Conservation (phyloP, 495 filamentous ascomycete species). For the Penicillium cinerascens region DNA sequence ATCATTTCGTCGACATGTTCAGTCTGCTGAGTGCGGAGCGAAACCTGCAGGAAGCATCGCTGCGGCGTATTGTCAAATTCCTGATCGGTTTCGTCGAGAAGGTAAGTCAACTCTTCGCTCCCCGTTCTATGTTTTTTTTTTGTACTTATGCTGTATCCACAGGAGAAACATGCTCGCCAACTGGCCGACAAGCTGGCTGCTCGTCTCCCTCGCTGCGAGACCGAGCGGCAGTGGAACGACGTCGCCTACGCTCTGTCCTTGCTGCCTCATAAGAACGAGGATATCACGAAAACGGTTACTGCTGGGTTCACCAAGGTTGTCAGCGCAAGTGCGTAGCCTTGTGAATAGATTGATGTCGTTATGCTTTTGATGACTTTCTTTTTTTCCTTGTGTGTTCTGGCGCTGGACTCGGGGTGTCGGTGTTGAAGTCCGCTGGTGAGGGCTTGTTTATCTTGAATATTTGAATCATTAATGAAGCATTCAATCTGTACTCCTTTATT, state of each 20-base stretch:
- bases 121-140: too few species aligned
- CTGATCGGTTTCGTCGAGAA: constrained; percentile 95
- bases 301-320: constrained; percentile 82
- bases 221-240: constrained; percentile 94
- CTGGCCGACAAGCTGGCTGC: constrained; percentile 91
- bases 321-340: constrained; percentile 54
- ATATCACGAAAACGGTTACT: constrained; percentile 77
- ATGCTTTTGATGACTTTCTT: constrained; percentile 18
- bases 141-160: constrained; percentile 6
- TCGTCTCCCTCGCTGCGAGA: constrained; percentile 80
- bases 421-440: constrained; percentile 1
- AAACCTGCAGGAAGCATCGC: constrained; percentile 74
- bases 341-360: constrained; percentile 6
- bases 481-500: not conserved
- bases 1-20: constrained; percentile 99
- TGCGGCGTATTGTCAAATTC: constrained; percentile 86
- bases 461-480: constrained; percentile 2
- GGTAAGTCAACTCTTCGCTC: constrained; percentile 48
- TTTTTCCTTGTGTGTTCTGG: constrained; percentile 5
- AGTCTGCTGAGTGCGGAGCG: constrained; percentile 80
- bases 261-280: constrained; percentile 95
- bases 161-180: constrained; percentile 98
- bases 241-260: constrained; percentile 86
- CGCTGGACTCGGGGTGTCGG: constrained; percentile 3
- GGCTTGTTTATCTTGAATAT: not conserved